Base-by-base conservation (phyloP, 2,329 filamentous ascomycete genomes). In the Ophiostoma sp. region DNA sequence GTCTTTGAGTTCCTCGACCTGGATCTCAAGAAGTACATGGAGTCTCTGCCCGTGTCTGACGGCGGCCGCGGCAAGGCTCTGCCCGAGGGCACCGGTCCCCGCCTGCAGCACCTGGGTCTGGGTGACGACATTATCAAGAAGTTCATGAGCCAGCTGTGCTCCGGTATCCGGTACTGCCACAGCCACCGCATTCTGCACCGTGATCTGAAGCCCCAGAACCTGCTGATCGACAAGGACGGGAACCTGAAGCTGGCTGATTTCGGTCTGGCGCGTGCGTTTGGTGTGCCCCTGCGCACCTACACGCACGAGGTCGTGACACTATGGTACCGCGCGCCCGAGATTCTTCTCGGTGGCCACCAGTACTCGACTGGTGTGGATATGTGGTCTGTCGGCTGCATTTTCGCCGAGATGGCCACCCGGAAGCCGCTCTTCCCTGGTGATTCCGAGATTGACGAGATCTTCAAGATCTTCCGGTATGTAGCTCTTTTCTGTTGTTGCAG, bases 11-110 rank as follows among this genome's bases (percentile, higher is more conserved):
- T 90, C 77, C 87, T 96, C 73, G 92, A 96, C 75, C 84, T 93
- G 67, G 92, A 96, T 75, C 81, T 96, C 73, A 96, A 96, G 82
- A 95, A 95, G 78, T 96, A 95, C 80, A 96, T 96, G 92, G 92
- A 96, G 79, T 87, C 91, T 36, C 83, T 95, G 68, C 91, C 91
- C 1, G 87, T 93, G 66, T 87, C 85, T 74, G 90, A 95, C 76
- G 91, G 91, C 74, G 91, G 91, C 41, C 85, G 91, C 66, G 91
- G 91, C 74, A 93, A 92, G 80, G 86, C 91, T 44, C 81, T 96
- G 69, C 91, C 92, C 3, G 90, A 93, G 73, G 90, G 90, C 64
- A 86, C 88, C 55, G 84, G 84, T 42, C 77, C 85, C 64, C 84
- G 86, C 70, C 81, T 90, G 70, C 84, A 86, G 75, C 82, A 84